phyloP scores from a whole-genome alignment of 2,329 filamentous ascomycete genomes.

The Laburnicola sp. region DNA sequence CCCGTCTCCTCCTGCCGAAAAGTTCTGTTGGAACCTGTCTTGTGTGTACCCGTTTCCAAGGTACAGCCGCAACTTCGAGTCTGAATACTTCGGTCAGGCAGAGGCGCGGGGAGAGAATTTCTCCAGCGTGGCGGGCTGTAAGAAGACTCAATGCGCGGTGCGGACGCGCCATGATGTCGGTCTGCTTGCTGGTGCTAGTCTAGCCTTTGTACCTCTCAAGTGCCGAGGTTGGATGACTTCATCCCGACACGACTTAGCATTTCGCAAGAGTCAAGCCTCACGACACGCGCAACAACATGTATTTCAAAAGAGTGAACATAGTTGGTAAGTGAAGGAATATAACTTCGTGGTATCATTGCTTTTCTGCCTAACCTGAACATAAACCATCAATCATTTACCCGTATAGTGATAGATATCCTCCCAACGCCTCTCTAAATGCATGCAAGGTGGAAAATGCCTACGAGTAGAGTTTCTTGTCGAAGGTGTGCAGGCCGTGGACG shows the following conservation, averaged over 20 bases:
- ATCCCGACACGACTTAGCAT: not conserved
- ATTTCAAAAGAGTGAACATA: no score
- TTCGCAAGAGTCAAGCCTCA: not conserved
- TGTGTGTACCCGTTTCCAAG: not conserved
- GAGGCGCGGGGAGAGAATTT: conserved; percentile 10
- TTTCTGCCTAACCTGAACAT: conserved; percentile 34
- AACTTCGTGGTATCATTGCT: conserved; percentile 42
- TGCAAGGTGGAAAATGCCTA: conserved; percentile 51
- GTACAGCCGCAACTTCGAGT: not conserved
- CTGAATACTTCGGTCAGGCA: conserved; percentile 11
- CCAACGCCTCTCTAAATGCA: conserved; percentile 40
- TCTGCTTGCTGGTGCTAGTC: no score
- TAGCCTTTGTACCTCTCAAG: no score
- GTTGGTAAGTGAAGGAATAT: not conserved
- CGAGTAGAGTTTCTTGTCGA: conserved; percentile 99
- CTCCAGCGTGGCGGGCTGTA: conserved; percentile 33
- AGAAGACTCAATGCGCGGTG: conserved; percentile 13
- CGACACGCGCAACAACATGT: no score
- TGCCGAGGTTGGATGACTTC: conserved; percentile 36
- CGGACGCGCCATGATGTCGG: conserved; percentile 26
- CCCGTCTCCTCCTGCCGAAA: no score
- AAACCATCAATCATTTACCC: conserved; percentile 33
- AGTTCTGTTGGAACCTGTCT: no score
- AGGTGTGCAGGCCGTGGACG: conserved; percentile 94
- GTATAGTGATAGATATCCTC: conserved; percentile 22